These are phyloP conservation scores for Monosporozyma unispora DNA, from an alignment of 805 yeast genomes.

Conservation along the genomic window DNA sequence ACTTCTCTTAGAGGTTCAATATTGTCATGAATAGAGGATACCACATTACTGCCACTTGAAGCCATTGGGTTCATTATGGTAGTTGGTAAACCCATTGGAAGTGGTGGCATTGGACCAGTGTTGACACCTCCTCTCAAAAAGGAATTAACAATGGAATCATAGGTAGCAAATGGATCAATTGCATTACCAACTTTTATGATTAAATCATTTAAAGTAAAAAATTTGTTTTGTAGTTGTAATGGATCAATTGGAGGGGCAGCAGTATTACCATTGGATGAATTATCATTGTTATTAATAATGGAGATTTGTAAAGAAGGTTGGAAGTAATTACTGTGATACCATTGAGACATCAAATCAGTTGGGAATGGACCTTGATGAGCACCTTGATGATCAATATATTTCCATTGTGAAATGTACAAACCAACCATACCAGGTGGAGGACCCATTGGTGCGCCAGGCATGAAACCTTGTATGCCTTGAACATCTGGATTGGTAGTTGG, in stretches of 20 bases:
- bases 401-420: constrained; percentile 45
- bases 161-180: constrained; percentile 20
- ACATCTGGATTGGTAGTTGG: background rate
- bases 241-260: background rate
- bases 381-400: constrained; percentile 62
- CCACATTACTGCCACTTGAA: background rate
- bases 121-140: background rate
- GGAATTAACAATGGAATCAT: constrained; percentile 12
- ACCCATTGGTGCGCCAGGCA: constrained; percentile 13
- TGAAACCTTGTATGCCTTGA: background rate
- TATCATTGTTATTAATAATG: constrained; percentile 27
- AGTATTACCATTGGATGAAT: background rate
- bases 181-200: constrained; percentile 17
- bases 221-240: constrained; percentile 17
- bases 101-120: background rate
- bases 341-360: constrained; percentile 66
- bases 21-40: background rate
- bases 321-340: constrained; percentile 62
- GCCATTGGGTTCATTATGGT: background rate
- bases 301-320: constrained; percentile 47
- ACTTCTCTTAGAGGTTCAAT: background rate
- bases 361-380: constrained; percentile 79
- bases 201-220: constrained; percentile 21
- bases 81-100: background rate
- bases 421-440: background rate